A percentile compares a stretch with the other conserved stretches of the same genome.
These are phyloP conservation scores for Skeletonema marinoi DNA, from an alignment of 108 stramenopile genomes.

Conservation along the genomic window DNA sequence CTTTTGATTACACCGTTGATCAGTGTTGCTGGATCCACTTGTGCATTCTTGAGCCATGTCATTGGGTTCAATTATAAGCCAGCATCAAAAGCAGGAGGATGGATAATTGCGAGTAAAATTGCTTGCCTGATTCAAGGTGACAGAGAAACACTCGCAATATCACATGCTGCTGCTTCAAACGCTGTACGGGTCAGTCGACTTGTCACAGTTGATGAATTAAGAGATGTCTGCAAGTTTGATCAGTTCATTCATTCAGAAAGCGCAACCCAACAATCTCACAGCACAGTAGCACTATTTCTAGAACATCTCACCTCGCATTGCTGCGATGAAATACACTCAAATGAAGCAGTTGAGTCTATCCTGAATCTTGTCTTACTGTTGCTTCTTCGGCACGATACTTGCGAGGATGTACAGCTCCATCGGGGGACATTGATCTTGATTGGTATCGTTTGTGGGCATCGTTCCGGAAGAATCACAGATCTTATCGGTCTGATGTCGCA, in stretches of 20 bases:
- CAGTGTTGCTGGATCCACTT: constrained; percentile 39
- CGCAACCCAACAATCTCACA: background rate
- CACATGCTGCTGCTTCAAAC: constrained; percentile 31
- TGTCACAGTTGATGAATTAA: constrained; percentile 16
- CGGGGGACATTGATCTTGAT: constrained; percentile 21
- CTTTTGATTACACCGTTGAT: background rate
- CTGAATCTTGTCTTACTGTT: constrained; percentile 43
- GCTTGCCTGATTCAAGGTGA: constrained; percentile 48
- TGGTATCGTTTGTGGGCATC: constrained; percentile 39
- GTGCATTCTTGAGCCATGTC: constrained; percentile 25
- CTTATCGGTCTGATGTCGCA: constrained; percentile 23
- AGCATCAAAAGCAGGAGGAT: constrained; percentile 12
- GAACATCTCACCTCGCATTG: constrained; percentile 12
- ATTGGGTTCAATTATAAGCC: constrained; percentile 7
- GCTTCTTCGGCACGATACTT: constrained; percentile 39
- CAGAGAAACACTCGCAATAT: constrained; percentile 29
- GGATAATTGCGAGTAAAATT: constrained; percentile 26
- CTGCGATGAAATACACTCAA: constrained; percentile 10
- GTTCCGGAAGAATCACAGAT: constrained; percentile 33
- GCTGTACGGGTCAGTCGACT: constrained; percentile 24
- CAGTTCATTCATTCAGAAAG: background rate
- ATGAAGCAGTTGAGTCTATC: constrained; percentile 14
- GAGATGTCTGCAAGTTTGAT: background rate
- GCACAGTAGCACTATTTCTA: constrained; percentile 4
- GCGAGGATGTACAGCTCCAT: constrained; percentile 25